Evolutionary conservation across 805 yeast species (phyloP).

Genomic region (Candida methanosorbosa): DNA sequence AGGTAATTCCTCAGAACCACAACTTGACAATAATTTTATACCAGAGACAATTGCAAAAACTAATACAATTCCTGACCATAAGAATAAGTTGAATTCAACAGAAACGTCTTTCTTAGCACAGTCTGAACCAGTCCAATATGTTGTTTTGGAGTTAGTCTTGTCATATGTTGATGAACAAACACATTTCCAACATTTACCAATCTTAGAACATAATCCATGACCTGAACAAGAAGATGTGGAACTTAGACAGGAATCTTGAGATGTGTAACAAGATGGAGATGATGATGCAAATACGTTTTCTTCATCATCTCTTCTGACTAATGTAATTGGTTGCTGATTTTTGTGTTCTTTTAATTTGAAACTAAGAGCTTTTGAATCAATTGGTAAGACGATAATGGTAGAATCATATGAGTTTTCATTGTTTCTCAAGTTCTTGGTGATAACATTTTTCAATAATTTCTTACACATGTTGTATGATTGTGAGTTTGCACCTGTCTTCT

Average conservation of each 20-base stretch:
- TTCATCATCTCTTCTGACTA: constrained; percentile 15
- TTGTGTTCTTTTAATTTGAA: constrained; percentile 8
- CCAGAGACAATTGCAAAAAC: constrained; percentile 38
- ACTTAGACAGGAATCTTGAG: constrained; percentile 38
- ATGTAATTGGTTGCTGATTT: constrained; percentile 3
- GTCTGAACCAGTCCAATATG: constrained; percentile 47
- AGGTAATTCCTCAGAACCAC: constrained; percentile 58
- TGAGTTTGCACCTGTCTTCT: constrained; percentile 34
- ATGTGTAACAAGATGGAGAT: constrained; percentile 24
- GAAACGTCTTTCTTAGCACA: constrained; percentile 65
- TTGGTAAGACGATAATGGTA: constrained; percentile 25
- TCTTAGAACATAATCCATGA: constrained; percentile 44
- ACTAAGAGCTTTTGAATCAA: constrained; percentile 15
- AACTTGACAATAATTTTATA: constrained; percentile 39
- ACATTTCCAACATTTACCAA: constrained; percentile 40
- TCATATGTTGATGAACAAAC: constrained; percentile 36
- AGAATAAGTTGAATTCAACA: constrained; percentile 54
- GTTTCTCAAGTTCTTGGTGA: constrained; percentile 12
- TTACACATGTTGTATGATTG: constrained; percentile 31
- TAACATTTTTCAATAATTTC: constrained; percentile 24
- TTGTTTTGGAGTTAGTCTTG: constrained; percentile 34
- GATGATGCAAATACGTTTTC: constrained; percentile 7
- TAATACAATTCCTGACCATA: constrained; percentile 55
- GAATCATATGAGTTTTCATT: constrained; percentile 14
- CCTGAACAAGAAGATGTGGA: constrained; percentile 40